Conservation (phyloP, 352 stramenopile genomes). For the Salisapilia sapeloensis region DNA sequence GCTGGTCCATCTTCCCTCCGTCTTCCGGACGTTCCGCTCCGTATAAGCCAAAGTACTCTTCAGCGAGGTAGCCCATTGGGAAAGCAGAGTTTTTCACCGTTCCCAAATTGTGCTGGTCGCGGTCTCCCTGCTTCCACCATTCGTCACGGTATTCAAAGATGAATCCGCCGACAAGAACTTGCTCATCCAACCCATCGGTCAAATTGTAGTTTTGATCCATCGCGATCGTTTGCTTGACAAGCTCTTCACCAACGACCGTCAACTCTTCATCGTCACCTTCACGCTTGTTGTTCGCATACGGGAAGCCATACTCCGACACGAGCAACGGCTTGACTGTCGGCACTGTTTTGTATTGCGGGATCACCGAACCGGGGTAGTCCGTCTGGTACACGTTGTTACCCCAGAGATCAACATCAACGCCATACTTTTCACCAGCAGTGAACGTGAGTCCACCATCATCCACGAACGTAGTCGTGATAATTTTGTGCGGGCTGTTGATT, state of each 20-base stretch:
- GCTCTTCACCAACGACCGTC: constrained; percentile 15
- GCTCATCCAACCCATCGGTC: constrained; percentile 20
- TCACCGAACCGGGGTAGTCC: constrained; percentile 29
- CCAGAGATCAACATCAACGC: constrained; percentile 50
- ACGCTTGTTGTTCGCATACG: constrained; percentile 26
- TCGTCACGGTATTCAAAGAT: constrained; percentile 68
- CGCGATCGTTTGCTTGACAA: constrained; percentile 22
- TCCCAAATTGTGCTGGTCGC: constrained; percentile 30
- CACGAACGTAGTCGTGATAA: constrained; percentile 69
- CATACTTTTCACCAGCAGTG: constrained; percentile 14
- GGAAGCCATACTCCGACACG: constrained; percentile 44
- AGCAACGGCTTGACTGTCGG: constrained; percentile 24
- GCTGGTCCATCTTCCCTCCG: constrained; percentile 9
- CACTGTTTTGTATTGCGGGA: constrained; percentile 26
- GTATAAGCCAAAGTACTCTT: constrained; percentile 48
- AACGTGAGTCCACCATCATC: constrained; percentile 39
- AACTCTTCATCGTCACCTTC: constrained; percentile 22
- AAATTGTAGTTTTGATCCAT: constrained; percentile 41
- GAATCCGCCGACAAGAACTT: constrained; percentile 42
- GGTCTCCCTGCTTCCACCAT: constrained; percentile 48
- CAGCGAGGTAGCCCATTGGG: constrained; percentile 37
- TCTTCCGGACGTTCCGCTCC: constrained; percentile 2
- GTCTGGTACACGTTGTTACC: constrained; percentile 58
- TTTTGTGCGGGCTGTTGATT: constrained; percentile 26
- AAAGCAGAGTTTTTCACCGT: constrained; percentile 24